phyloP scores from a whole-genome alignment of 495 filamentous ascomycete species.

The Tuber microsphaerosporum region DNA sequence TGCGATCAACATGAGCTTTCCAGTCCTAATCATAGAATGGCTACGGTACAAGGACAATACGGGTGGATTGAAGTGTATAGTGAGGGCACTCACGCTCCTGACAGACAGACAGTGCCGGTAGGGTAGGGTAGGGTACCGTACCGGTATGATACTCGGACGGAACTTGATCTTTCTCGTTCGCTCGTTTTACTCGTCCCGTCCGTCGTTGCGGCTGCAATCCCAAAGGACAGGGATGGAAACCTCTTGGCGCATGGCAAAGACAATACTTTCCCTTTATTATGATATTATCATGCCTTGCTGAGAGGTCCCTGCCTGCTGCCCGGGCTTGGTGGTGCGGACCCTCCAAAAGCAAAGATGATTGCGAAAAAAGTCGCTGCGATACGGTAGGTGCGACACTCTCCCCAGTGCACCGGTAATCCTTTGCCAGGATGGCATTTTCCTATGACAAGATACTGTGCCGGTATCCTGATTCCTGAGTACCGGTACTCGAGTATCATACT shows the following conservation, averaged over 20 bases:
- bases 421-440: neutral
- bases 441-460: neutral
- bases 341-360: neutral
- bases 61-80: neutral
- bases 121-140: neutral
- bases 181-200: neutral
- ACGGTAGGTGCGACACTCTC: neutral
- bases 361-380: neutral
- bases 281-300: too few species aligned
- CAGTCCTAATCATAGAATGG: neutral
- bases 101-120: neutral
- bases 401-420: neutral
- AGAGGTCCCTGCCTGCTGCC: neutral
- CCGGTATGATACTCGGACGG: neutral
- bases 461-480: too few species aligned
- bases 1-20: neutral
- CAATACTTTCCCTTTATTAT: slow-evolving; percentile 8
- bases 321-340: neutral
- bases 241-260: slow-evolving; percentile 35
- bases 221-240: neutral
- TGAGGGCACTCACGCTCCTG: neutral
- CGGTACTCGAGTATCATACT: too few species aligned
- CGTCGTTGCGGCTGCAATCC: neutral
- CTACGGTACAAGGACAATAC: neutral
- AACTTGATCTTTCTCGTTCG: neutral